These are phyloP conservation scores for Penicillium atrosanguineum DNA, from an alignment of 495 filamentous ascomycete species.

Conservation along the genomic window DNA sequence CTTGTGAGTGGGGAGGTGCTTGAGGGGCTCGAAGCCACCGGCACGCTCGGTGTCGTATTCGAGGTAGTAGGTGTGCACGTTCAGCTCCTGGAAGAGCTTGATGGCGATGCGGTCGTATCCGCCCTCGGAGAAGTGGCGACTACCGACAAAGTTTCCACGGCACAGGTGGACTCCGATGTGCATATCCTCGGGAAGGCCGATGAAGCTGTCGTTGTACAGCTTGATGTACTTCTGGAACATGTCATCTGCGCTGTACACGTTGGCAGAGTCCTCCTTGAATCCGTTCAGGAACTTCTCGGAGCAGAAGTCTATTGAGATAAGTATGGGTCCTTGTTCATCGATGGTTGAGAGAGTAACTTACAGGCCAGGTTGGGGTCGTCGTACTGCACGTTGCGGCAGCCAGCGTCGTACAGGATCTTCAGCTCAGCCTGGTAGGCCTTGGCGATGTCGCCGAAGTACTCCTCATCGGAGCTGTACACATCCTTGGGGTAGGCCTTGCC, in stretches of 20 bases:
- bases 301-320: slow-evolving; percentile 61
- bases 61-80: slow-evolving; percentile 78
- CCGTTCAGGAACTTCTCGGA: slow-evolving; percentile 70
- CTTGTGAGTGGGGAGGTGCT: slow-evolving; percentile 67
- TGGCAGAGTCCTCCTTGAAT: slow-evolving; percentile 56
- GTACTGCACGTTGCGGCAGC: slow-evolving; percentile 68
- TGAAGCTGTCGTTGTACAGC: slow-evolving; percentile 72
- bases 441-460: slow-evolving; percentile 74
- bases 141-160: slow-evolving; percentile 76
- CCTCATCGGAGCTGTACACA: slow-evolving; percentile 62
- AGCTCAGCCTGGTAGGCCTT: slow-evolving; percentile 68
- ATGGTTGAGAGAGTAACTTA: slow-evolving; percentile 31
- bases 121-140: slow-evolving; percentile 76
- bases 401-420: slow-evolving; percentile 64
- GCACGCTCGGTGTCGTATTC: slow-evolving; percentile 77
- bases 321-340: not conserved
- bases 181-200: slow-evolving; percentile 61
- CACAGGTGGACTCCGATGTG: slow-evolving; percentile 78
- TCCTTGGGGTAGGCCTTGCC: slow-evolving; percentile 64
- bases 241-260: slow-evolving; percentile 58
- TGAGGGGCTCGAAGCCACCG: slow-evolving; percentile 77
- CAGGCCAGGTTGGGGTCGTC: slow-evolving; percentile 77
- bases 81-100: slow-evolving; percentile 73
- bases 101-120: slow-evolving; percentile 77
- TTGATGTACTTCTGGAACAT: slow-evolving; percentile 72